Base-by-base conservation (phyloP, 495 filamentous ascomycete species). In the Penicillium diatomitis region DNA sequence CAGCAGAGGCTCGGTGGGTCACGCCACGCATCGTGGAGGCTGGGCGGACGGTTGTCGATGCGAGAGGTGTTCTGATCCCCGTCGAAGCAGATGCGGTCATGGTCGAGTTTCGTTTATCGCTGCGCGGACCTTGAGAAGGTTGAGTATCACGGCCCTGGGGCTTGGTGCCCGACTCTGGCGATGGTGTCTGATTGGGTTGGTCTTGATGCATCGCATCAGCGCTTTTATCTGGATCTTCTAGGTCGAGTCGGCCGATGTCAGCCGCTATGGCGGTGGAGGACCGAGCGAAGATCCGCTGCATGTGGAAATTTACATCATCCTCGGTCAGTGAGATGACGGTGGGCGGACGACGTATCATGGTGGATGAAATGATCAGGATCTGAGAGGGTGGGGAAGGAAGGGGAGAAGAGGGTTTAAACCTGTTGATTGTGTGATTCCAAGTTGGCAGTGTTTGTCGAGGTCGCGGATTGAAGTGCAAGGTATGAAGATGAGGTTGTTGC, bases 271-370 rank as follows among this genome's bases (percentile, higher is more conserved):
- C 28, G 2, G 59, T 41, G 7, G 56, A 38, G 8, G 51, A 46
- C 42, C 48, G 62, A 8, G 49, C 37, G 33, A 53, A 48, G 40
- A 60, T 54, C 8, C 52, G 53, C 29, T 58, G 50, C 30, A 71
- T 51, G 12, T 58, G 56, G 39, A 49, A 55, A 11, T 57, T 64
- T 31, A 85, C 55, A 56, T 85, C 82, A 8, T 69, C 61, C 33
- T 74, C 70, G 31, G 71, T 73, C 36, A 84, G 57, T 6, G 64
- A 62, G 54, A 85, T 74, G 33, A 69, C 62, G 0, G 78, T 80
- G 8, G 75, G 73, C 35, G 63, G 60, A 28, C 74, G 61, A 50
- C 81, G 75, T 41, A 85, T 64, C 82, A 84, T 84, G 46, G 20
- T 32, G 4, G 29, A 4, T 44, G 41, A 20, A 20, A 8, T 8